phyloP scores from a whole-genome alignment of 2,329 filamentous ascomycete genomes.

The Dactylellina drechsleri region DNA sequence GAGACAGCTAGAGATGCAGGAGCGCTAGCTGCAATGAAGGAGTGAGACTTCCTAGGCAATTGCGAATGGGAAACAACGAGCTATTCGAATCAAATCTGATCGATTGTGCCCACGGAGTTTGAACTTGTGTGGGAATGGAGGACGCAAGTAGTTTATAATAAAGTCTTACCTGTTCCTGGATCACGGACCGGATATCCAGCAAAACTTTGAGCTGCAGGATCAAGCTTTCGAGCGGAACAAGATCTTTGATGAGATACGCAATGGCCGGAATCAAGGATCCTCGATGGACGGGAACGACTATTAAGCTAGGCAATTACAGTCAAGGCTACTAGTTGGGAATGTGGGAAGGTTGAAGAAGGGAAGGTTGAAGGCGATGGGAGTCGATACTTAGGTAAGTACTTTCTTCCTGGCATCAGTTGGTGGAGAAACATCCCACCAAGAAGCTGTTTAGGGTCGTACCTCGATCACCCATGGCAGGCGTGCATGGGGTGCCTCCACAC shows the following conservation, averaged over 20 bases:
- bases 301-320: constrained; percentile 23
- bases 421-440: constrained; percentile 20
- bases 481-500: constrained; percentile 23
- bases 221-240: constrained; percentile 7
- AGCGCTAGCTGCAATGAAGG: constrained; percentile 19
- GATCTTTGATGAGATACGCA: constrained; percentile 8
- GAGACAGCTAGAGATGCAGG: neutral
- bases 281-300: constrained; percentile 1
- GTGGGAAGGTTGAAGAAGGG: constrained; percentile 8
- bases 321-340: constrained; percentile 13
- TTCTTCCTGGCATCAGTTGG: neutral
- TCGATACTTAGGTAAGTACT: constrained; percentile 1
- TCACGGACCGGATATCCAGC: constrained; percentile 14
- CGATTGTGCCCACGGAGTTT: constrained; percentile 17
- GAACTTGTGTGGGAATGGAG: neutral
- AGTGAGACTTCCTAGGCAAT: constrained; percentile 13
- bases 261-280: constrained; percentile 16
- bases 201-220: neutral
- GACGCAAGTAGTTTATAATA: neutral
- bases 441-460: constrained; percentile 12
- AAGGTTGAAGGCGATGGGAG: constrained; percentile 1
- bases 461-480: constrained; percentile 27
- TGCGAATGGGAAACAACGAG: neutral
- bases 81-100: constrained; percentile 10
- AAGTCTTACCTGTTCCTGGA: constrained; percentile 13